A percentile compares a stretch with the other conserved stretches of the same genome.
These are phyloP conservation scores for Zostera marina DNA, from an alignment of 116 monocot genomes.

Conservation along the genomic window DNA sequence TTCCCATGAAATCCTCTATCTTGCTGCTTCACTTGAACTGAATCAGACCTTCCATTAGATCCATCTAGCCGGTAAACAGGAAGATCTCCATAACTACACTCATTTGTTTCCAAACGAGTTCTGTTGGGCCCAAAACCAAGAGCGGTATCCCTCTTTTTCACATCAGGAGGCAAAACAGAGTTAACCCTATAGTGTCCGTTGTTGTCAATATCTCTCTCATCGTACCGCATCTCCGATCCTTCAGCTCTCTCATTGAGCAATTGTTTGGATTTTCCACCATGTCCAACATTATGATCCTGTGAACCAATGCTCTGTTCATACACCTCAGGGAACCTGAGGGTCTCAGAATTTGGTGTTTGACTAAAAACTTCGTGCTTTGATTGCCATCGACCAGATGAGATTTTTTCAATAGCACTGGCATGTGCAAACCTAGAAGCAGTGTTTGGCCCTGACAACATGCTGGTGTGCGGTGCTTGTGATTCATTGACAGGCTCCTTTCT, in stretches of 20 bases:
- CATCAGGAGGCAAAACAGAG: slow-evolving; percentile 13
- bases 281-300: slow-evolving; percentile 9
- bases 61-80: slow-evolving; percentile 3
- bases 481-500: slow-evolving; percentile 26
- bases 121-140: slow-evolving; percentile 2
- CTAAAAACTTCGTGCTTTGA: slow-evolving; percentile 16
- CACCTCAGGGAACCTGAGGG: slow-evolving; percentile 9
- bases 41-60: background rate
- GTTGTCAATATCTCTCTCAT: slow-evolving; percentile 12
- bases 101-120: slow-evolving; percentile 16
- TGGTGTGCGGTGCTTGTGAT: background rate
- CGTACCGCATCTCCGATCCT: slow-evolving; percentile 3
- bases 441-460: slow-evolving; percentile 8
- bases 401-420: slow-evolving; percentile 86
- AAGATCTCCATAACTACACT: slow-evolving; percentile 12
- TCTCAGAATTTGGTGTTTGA: slow-evolving; percentile 15
- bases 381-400: slow-evolving; percentile 59
- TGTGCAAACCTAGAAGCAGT: slow-evolving; percentile 52
- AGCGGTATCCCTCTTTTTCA: slow-evolving; percentile 14
- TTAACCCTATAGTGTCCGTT: slow-evolving; percentile 10
- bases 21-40: background rate
- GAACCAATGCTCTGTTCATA: slow-evolving; percentile 10
- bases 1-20: background rate
- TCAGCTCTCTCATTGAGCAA: background rate
- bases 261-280: slow-evolving; percentile 4